Base-by-base conservation (phyloP, 2,329 filamentous ascomycete genomes). In the Scytalidium sp. region DNA sequence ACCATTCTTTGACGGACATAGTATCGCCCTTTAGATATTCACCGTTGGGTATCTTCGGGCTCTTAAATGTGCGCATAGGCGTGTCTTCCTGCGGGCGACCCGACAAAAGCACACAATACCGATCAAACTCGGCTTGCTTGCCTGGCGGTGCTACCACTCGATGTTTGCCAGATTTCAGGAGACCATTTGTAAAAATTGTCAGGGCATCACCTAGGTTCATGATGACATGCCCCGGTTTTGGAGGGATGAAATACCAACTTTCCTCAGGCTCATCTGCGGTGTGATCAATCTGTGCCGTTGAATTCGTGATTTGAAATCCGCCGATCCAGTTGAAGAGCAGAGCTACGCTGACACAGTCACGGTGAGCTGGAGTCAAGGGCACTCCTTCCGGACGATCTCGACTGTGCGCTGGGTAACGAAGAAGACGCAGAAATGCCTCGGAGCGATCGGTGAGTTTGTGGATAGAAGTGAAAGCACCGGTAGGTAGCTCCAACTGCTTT, bases 121-220 rank as follows among this genome's bases (percentile, higher is more conserved):
- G 32, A 36, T 36, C 32, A 36, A 36, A 36, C 32, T 36, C 32
- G 15, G 32, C 32, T 36, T 36, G 32, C 13, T 36, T 36, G 13
- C 59, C 61, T 1, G 58, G 60, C 2, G 60, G 52, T 3, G 50
- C 51, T 1, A 60, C 53, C 10, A 65, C 60, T 32, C 62, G 60
- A 50, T 64, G 61, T 45, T 62, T 44, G 11, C 52, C 54, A n/a
- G 54, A 58, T 9, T 56, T 65, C 51, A 77, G 51, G 9, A 63
- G 51, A 0, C 71, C 72, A 1, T 60, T 65, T 1, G 70, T 71
- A 55, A 75, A 72, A 50, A 74, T 70, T 10, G 74, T 70, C 47
- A 76, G 57, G 1, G 71, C 70, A 56, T 77, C 75, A 2, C 75
- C 74, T 6, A 77, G 60, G 54, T 77, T 77, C 19, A 76, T 67